A percentile compares a stretch with the other conserved stretches of the same genome.
Evolutionary conservation across 2,329 filamentous ascomycete species (phyloP).

Genomic region (Orbilia brochopaga): DNA sequence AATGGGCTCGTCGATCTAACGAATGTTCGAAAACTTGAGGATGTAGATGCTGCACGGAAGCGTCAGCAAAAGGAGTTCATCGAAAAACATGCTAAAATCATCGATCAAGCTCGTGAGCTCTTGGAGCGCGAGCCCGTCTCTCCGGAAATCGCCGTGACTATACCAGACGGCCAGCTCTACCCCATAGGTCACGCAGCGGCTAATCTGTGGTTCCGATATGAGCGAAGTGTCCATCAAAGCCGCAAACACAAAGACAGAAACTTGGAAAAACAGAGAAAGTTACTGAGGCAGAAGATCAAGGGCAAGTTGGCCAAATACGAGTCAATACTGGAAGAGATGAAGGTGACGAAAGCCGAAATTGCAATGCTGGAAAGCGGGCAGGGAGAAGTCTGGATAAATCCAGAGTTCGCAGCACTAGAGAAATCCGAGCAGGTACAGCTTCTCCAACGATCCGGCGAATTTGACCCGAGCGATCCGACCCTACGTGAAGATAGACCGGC

Average conservation of each 20-base stretch:
- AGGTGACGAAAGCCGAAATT: constrained; percentile 31
- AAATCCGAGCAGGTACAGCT: neutral
- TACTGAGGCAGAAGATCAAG: neutral
- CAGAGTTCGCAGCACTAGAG: constrained; percentile 1
- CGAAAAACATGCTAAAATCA: neutral
- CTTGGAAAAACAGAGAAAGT: neutral
- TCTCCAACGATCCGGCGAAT: constrained; percentile 6
- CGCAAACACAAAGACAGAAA: neutral
- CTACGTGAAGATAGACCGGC: neutral
- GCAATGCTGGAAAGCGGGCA: constrained; percentile 26
- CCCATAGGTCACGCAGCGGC: constrained; percentile 13
- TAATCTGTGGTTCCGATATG: constrained; percentile 1
- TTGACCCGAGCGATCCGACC: neutral
- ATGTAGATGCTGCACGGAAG: constrained; percentile 11
- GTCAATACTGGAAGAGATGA: constrained; percentile 15
- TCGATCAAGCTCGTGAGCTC: neutral
- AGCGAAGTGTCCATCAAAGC: neutral
- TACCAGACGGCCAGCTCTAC: constrained; percentile 28
- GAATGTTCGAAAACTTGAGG: neutral
- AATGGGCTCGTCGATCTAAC: constrained; percentile 35
- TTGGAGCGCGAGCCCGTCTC: constrained; percentile 15
- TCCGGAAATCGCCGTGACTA: neutral
- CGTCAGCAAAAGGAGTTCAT: constrained; percentile 20
- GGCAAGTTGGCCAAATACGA: constrained; percentile 10
- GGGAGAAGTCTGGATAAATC: constrained; percentile 34